These are phyloP conservation scores for Juncus inflexus DNA, from an alignment of 176 grass and related monocot species.

Conservation along the genomic window DNA sequence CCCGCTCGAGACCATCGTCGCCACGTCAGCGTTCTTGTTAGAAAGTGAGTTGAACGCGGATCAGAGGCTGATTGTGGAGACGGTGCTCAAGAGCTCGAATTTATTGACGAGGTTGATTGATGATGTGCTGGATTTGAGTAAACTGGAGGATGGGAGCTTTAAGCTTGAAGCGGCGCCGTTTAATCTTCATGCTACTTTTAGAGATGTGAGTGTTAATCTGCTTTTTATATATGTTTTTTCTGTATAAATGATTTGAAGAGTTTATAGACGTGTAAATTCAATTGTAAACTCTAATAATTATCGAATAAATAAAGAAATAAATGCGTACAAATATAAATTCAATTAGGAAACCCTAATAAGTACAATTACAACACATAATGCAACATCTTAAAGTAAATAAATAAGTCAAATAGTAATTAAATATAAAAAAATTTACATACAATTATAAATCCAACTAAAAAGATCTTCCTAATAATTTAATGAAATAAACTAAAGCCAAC, in stretches of 20 bases:
- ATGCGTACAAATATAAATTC: no score
- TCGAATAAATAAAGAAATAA: no score
- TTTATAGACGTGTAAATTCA: no score
- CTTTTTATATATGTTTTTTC: not conserved
- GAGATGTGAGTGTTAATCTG: conserved; percentile 27
- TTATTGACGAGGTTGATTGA: conserved; percentile 83
- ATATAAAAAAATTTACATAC: no score
- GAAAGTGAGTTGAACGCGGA: conserved; percentile 83
- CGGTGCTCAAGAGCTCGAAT: conserved; percentile 68
- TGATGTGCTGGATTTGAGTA: conserved; percentile 75
- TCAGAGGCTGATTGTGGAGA: conserved; percentile 89
- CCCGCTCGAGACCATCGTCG: conserved; percentile 86
- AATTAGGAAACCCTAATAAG: no score
- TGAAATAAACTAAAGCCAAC: no score
- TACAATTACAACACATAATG: no score
- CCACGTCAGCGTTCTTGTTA: conserved; percentile 71
- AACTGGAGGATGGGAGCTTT: conserved; percentile 74
- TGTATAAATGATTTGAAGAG: not conserved
- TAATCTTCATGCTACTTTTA: conserved; percentile 40
- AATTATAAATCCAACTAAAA: no score
- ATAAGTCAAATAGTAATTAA: no score
- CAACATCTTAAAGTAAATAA: no score
- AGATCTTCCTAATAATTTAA: no score
- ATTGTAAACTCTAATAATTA: no score
- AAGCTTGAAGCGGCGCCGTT: conserved; percentile 36